Evolutionary conservation across 176 grass and related monocot species (phyloP), one percentile per base, ranked within the genome.

Genomic region (Oryza glumipatula): DNA sequence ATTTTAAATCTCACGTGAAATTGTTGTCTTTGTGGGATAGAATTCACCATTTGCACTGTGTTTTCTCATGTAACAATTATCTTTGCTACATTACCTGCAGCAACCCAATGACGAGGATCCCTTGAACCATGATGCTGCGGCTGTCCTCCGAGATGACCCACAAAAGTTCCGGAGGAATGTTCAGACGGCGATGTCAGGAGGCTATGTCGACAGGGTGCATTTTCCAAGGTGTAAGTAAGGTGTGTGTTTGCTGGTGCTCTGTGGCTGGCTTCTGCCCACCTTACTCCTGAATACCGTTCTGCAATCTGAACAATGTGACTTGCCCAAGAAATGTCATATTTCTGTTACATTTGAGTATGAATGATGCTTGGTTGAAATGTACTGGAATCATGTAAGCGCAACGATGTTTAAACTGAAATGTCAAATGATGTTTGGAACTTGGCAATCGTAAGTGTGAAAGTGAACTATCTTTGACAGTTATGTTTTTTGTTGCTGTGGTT

Each of bases 21-120:
- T 32, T 33, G 14, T 28, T 47, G 4, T 76, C 73, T 6, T 56
- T 2, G 3, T 5, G n/a, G 22, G 43, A 61, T 54, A 19, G 35
- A 72, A 61, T 8, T 14, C 3, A 76, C 44, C 14, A 32, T 19
- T 65, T 48, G 60, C 2, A 0, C 36, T 66, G 3, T 17, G 13
- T 39, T 72, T 80, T 80, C 26, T 52, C 28, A 45, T 32, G 41
- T 68, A 48, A 88, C 51, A 26, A 24, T 39, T 39, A 39, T 46
- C 23, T 89, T 89, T 47, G 12, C 16, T 9, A 23, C 32, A 16
- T 60, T 36, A 63, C 68, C 8, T 72, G 23, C 73, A 94, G 89
- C 89, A 94, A 94, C 92, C 92, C 0, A 94, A 94, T 45, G 86
- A 94, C 56, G 92, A 94, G 80, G 92, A 94, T 32, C 92, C 92